phyloP scores from a whole-genome alignment of 73 alveolate species.

The Paramecium biaurelia region DNA sequence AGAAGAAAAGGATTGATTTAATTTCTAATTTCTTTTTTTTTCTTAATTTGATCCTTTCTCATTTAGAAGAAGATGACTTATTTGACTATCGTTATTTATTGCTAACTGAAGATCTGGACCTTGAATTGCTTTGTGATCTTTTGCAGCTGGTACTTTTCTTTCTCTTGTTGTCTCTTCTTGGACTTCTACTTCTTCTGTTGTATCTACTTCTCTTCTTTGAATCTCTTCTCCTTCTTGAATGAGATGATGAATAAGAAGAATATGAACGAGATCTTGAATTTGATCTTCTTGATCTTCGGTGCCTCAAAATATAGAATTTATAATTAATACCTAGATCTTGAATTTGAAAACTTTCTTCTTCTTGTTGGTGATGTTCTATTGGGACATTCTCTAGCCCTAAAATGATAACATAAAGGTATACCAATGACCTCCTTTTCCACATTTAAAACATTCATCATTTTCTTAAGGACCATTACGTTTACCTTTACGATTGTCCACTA shows the following conservation, averaged over 20 bases:
- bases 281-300: not conserved
- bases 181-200: constrained; percentile 33
- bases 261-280: constrained; percentile 14
- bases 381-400: constrained; percentile 43
- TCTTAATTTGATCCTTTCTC: not conserved
- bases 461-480: not conserved
- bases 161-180: not conserved
- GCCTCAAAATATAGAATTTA: not conserved
- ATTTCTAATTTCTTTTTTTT: not conserved
- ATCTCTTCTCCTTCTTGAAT: constrained; percentile 1
- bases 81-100: not conserved
- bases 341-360: not conserved
- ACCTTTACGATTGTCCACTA: constrained; percentile 26
- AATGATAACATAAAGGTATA: not conserved
- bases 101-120: not conserved
- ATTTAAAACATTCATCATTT: not conserved
- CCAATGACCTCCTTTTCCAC: constrained; percentile 51
- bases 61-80: not conserved
- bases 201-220: not conserved
- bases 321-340: not conserved
- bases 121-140: not conserved
- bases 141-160: not conserved
- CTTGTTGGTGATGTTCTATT: constrained; percentile 15
- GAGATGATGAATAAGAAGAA: constrained; percentile 22
- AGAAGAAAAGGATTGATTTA: not conserved